Evolutionary conservation across 1,139 yeast species (phyloP).

Genomic region (Blastobotrys capitulatus): DNA sequence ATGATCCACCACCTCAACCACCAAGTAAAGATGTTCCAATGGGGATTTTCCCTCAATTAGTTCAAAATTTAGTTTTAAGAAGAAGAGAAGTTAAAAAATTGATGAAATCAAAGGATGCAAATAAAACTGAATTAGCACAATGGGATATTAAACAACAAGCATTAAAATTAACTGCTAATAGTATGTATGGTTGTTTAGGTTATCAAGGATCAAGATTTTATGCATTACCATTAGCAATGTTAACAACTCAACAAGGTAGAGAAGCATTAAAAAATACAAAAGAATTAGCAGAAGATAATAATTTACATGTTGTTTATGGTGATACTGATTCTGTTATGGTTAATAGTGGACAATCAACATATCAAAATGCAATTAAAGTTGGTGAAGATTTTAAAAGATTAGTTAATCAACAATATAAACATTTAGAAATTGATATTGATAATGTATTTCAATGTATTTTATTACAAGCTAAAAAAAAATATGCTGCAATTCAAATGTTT

Average conservation of each 20-base stretch:
- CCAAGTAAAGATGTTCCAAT: conserved; percentile 56
- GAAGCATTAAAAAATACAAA: conserved; percentile 92
- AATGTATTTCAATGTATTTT: conserved; percentile 82
- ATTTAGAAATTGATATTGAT: conserved; percentile 92
- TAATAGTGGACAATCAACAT: conserved; percentile 73
- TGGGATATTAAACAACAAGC: conserved; percentile 97
- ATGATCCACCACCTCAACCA: conserved; percentile 64
- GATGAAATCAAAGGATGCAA: conserved; percentile 67
- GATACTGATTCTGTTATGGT: conserved; percentile 99
- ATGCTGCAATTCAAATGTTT: conserved; percentile 75
- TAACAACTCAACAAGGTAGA: conserved; percentile 93
- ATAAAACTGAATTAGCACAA: conserved; percentile 48
- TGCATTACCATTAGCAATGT: conserved; percentile 93
- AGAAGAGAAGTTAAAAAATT: conserved; percentile 90
- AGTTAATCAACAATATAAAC: conserved; percentile 82
- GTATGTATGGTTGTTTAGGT: conserved; percentile 99
- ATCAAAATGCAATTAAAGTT: conserved; percentile 68
- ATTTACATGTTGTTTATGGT: conserved; percentile 88
- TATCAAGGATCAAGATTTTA: conserved; percentile 87
- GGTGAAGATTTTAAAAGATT: conserved; percentile 80
- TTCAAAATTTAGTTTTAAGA: conserved; percentile 79
- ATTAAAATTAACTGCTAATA: conserved; percentile 91
- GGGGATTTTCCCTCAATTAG: conserved; percentile 83
- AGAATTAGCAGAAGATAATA: conserved; percentile 80
- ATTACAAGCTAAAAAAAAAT: conserved; percentile 94